A percentile compares a stretch with the other conserved stretches of the same genome.
Evolutionary conservation across 2,329 filamentous ascomycete species (phyloP).

Genomic region (Dissoconium aciculare): DNA sequence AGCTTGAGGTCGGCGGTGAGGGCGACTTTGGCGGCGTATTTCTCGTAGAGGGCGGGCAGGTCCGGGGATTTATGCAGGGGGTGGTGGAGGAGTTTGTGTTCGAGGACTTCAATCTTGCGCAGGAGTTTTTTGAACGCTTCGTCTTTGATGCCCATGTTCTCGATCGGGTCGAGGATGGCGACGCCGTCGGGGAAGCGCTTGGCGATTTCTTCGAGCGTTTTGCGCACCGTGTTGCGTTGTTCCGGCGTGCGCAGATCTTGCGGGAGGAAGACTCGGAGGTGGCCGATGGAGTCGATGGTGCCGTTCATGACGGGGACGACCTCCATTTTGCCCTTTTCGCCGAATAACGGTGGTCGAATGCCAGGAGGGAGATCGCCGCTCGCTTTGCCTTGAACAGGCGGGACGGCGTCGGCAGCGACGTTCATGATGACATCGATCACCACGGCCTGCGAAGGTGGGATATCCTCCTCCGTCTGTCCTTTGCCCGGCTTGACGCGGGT

Average conservation of each 20-base stretch:
- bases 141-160: constrained; percentile 90
- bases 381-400: constrained; percentile 15
- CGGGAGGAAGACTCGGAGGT: constrained; percentile 70
- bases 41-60: constrained; percentile 69
- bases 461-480: constrained; percentile 50
- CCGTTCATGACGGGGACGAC: constrained; percentile 75
- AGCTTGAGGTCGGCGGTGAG: constrained; percentile 67
- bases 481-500: constrained; percentile 46
- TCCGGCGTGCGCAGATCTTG: constrained; percentile 54
- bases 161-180: constrained; percentile 76
- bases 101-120: constrained; percentile 87
- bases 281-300: constrained; percentile 70
- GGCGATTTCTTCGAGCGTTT: constrained; percentile 61
- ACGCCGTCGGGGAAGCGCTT: constrained; percentile 85
- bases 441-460: constrained; percentile 59
- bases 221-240: constrained; percentile 54
- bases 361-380: constrained; percentile 46
- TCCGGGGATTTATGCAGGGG: constrained; percentile 82
- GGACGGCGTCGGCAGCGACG: constrained; percentile 44
- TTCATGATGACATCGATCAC: constrained; percentile 68
- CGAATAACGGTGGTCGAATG: constrained; percentile 44
- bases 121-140: constrained; percentile 87
- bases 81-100: constrained; percentile 76
- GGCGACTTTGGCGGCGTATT: constrained; percentile 69
- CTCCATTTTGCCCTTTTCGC: constrained; percentile 57